phyloP scores from a whole-genome alignment of 331 rosid genomes.

The Spiraea crenata region DNA sequence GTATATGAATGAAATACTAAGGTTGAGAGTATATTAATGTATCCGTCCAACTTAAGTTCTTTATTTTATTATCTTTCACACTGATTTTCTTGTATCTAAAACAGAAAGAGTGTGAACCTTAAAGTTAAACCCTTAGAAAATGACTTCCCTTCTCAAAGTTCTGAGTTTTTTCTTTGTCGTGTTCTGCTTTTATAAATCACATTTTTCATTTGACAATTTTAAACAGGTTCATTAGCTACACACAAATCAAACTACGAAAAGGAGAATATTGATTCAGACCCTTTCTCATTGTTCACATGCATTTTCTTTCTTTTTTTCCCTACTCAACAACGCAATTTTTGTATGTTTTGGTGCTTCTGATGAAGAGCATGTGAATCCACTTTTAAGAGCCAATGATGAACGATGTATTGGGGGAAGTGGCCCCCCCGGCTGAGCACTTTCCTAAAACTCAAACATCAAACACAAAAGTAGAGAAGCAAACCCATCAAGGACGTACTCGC shows the following conservation, averaged over 20 bases:
- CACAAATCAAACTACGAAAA: not conserved
- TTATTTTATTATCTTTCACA: too few species aligned
- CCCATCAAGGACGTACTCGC: constrained; percentile 1
- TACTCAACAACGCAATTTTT: not conserved
- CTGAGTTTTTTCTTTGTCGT: not conserved
- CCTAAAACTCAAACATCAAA: not conserved
- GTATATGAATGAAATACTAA: too few species aligned
- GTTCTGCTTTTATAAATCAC: not conserved
- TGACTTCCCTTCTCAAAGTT: too few species aligned
- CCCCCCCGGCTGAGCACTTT: too few species aligned
- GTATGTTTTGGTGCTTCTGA: not conserved
- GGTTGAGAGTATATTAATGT: too few species aligned
- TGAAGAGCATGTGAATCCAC: constrained; percentile 7
- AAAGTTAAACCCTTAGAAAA: too few species aligned
- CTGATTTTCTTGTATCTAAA: too few species aligned
- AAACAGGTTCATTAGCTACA: not conserved
- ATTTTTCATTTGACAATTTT: not conserved
- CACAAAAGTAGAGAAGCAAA: not conserved
- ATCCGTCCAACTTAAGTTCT: too few species aligned
- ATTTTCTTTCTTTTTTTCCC: not conserved
- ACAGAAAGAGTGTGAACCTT: not conserved
- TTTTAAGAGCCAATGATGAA: not conserved
- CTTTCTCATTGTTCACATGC: constrained; percentile 4
- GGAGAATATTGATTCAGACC: not conserved
- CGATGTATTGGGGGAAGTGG: not conserved